Percentiles rank a stretch among this genome's conserved stretches.
These are phyloP conservation scores for Coemansia sp. DNA, from an alignment of 192 early-diverging fungal species.

Conservation along the genomic window DNA sequence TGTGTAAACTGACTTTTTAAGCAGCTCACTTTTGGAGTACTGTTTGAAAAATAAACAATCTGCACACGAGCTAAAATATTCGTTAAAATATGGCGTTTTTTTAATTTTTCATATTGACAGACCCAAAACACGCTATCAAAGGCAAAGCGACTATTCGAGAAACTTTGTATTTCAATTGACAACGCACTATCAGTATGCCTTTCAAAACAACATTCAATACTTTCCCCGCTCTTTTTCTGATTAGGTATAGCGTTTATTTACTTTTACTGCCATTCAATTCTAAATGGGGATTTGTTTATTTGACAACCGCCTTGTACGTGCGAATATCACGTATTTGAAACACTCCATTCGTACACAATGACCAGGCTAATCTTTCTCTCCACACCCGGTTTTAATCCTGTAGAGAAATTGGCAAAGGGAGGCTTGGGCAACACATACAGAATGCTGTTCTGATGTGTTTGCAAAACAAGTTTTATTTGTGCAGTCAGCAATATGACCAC, in stretches of 20 bases:
- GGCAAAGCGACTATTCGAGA: neutral
- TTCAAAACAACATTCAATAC: neutral
- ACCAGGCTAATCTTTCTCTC: neutral
- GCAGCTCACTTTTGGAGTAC: neutral
- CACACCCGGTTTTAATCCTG: neutral
- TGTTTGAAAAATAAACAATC: neutral
- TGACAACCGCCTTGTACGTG: neutral
- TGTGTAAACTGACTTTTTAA: neutral
- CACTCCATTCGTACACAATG: neutral
- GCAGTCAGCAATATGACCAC: neutral
- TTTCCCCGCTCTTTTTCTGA: neutral
- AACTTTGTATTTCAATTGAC: neutral
- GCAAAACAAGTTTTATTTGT: neutral
- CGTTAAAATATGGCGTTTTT: neutral
- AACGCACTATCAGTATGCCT: neutral
- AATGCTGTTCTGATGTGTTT: neutral
- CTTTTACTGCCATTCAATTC: neutral
- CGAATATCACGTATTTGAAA: neutral
- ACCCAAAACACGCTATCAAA: neutral
- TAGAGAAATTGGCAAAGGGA: neutral
- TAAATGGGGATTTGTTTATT: neutral
- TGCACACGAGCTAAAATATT: neutral
- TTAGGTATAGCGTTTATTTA: neutral
- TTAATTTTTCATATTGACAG: neutral
- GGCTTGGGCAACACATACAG: neutral